A percentile compares a stretch with the other conserved stretches of the same genome.
These are phyloP conservation scores for Porodaedalea pini DNA, from an alignment of 1,284 basidiomycete species.

Conservation along the genomic window DNA sequence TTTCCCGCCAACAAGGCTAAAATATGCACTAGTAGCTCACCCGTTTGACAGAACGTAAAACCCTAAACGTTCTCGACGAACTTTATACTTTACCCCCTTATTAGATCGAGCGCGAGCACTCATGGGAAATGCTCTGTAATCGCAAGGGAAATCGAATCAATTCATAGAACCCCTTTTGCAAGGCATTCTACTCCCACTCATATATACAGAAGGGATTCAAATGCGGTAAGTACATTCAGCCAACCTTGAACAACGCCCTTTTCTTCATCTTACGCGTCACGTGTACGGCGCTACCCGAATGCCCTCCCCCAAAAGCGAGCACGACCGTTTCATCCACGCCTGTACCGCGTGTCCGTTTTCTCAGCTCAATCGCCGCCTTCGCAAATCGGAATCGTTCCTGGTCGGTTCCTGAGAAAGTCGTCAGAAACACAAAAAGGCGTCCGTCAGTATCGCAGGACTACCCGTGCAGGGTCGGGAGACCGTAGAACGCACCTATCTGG, in stretches of 20 bases:
- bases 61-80: conserved; percentile 3
- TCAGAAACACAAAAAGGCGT: background rate
- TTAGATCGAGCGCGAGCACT: too few relatives aligned
- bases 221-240: conserved; percentile 43
- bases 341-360: conserved; percentile 64
- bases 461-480: conserved; percentile 4
- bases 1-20: background rate
- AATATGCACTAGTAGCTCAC: background rate
- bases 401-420: conserved; percentile 56
- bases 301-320: conserved; percentile 73
- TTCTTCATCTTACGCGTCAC: conserved; percentile 82
- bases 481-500: conserved; percentile 59
- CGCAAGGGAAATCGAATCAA: background rate
- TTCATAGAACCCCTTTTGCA: conserved; percentile 8
- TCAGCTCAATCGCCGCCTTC: conserved; percentile 78
- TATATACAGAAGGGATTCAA: conserved; percentile 1
- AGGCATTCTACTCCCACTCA: conserved; percentile 19
- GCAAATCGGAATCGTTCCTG: conserved; percentile 87
- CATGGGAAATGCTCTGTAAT: background rate
- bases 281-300: conserved; percentile 72
- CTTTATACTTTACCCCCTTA: too few relatives aligned
- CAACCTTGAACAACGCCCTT: conserved; percentile 83
- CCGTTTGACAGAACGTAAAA: conserved; percentile 16
- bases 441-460: conserved; percentile 10
- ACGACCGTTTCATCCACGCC: conserved; percentile 81